phyloP scores from a whole-genome alignment of 169 alveolate species.

The Eimeria tenella region DNA sequence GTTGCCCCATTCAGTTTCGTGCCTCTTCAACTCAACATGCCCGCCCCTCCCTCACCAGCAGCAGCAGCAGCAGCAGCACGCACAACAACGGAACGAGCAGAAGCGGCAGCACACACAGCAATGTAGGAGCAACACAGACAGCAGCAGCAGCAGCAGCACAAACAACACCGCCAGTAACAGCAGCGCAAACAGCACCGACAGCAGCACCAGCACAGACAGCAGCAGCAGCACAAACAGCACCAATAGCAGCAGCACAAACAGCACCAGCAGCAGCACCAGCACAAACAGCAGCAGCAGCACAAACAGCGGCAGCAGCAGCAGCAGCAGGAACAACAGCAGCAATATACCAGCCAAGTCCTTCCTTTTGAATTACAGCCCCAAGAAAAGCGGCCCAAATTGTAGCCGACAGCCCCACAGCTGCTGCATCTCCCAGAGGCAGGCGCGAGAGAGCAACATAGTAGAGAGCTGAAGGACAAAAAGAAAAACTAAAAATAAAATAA shows the following conservation, averaged over 20 bases:
- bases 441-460: constrained; percentile 30
- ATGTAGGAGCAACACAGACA: neutral
- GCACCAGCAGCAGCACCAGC: neutral
- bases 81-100: neutral
- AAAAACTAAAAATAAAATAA: neutral
- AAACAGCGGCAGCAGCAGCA: neutral
- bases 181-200: neutral
- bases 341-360: constrained; percentile 39
- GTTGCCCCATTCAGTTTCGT: too few relatives aligned
- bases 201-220: neutral
- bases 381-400: constrained; percentile 63
- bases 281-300: neutral
- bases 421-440: constrained; percentile 63
- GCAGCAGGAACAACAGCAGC: neutral
- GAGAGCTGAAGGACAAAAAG: neutral
- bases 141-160: neutral
- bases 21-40: too few relatives aligned
- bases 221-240: neutral
- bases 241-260: neutral
- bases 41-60: neutral
- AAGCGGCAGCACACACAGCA: neutral
- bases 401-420: constrained; percentile 50
- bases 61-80: constrained; percentile 11
- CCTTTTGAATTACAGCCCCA: constrained; percentile 18
- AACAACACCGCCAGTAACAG: neutral